Evolutionary conservation across 2,329 filamentous ascomycete species (phyloP), one percentile per base, ranked within the genome.

Genomic region (Alternaria consortialis): DNA sequence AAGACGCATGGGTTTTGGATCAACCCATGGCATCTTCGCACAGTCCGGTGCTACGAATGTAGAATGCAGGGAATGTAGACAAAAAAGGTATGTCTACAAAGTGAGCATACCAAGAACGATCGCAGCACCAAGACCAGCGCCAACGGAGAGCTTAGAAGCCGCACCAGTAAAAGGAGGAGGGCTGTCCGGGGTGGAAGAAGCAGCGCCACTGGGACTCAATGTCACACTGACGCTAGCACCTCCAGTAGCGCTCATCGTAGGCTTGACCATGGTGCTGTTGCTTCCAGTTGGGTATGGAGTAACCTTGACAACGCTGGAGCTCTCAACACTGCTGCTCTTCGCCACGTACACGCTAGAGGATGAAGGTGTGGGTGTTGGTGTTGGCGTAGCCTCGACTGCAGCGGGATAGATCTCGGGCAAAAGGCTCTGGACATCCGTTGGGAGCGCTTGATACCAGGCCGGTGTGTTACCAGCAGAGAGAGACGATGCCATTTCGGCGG

Each of bases 401-500:
- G 60, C 70, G 29, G 76, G 71, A 66, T 77, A 78, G 50, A 77
- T 65, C 23, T 77, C 67, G 27, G 81, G 69, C 46, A 84, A 74
- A 62, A 79, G 79, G 46, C 72, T 79, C 75, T 84, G 77, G 47
- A 84, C 76, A 56, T 81, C 80, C 44, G 76, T 68, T 7, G 82
- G 82, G 4, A 84, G 78, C 8, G 78, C 75, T 8, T 76, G 69
- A 73, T 81, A 84, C 82, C 82, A 84, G 4, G 72, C 62, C 17
- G 82, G 81, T 17, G 79, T 80, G 31, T 76, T 70, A 68, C 81
- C 80, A 32, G 79, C 80, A 11, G 75, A 69, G 73, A 84, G 77
- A 46, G 82, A 77, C 8, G 81, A 80, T 12, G 76, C 76, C 70
- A 84, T 77, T 43, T 79, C 70, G 11, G 76, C 71, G 56, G 77